Evolutionary conservation across 768 basidiomycete species (phyloP).

Genomic region (Mrakia hoshinonis): DNA sequence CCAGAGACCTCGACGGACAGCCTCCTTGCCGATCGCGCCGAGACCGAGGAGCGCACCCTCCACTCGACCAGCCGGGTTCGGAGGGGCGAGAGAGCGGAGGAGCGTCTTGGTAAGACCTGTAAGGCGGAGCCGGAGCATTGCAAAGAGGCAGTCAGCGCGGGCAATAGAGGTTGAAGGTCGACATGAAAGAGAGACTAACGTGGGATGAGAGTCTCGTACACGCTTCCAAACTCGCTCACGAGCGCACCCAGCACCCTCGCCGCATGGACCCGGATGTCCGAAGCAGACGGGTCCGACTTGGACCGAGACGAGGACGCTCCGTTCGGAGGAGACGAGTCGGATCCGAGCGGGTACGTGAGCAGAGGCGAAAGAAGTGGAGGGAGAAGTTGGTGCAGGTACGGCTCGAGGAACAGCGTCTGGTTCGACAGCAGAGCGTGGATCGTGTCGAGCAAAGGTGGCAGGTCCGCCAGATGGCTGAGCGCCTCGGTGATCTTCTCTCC

Average conservation of each 20-base stretch:
- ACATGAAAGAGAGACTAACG: slow-evolving; percentile 32
- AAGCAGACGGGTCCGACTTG: slow-evolving; percentile 19
- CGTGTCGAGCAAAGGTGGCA: slow-evolving; percentile 68
- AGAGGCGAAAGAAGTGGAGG: slow-evolving; percentile 86
- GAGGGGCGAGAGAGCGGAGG: slow-evolving; percentile 67
- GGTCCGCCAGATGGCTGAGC: slow-evolving; percentile 45
- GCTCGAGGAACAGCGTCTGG: slow-evolving; percentile 81
- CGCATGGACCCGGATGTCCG: slow-evolving; percentile 65
- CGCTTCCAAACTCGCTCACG: slow-evolving; percentile 34
- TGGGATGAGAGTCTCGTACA: slow-evolving; percentile 39
- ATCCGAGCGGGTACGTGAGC: slow-evolving; percentile 74
- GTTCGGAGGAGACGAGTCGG: slow-evolving; percentile 48
- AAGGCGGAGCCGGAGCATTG: slow-evolving; percentile 56
- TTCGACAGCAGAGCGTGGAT: slow-evolving; percentile 79
- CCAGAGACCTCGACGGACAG: slow-evolving; percentile 74
- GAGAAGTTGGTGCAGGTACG: slow-evolving; percentile 92
- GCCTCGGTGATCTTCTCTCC: slow-evolving; percentile 55
- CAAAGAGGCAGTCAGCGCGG: background rate
- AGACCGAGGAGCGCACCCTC: slow-evolving; percentile 24
- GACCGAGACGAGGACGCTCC: slow-evolving; percentile 20
- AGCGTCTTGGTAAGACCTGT: slow-evolving; percentile 91
- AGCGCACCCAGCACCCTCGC: slow-evolving; percentile 76
- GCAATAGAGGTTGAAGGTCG: background rate
- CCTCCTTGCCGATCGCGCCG: slow-evolving; percentile 28
- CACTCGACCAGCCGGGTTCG: slow-evolving; percentile 23